A percentile compares a stretch with the other conserved stretches of the same genome.
These are phyloP conservation scores for Filosporella fistucella DNA, from an alignment of 495 filamentous ascomycete species.

Conservation along the genomic window DNA sequence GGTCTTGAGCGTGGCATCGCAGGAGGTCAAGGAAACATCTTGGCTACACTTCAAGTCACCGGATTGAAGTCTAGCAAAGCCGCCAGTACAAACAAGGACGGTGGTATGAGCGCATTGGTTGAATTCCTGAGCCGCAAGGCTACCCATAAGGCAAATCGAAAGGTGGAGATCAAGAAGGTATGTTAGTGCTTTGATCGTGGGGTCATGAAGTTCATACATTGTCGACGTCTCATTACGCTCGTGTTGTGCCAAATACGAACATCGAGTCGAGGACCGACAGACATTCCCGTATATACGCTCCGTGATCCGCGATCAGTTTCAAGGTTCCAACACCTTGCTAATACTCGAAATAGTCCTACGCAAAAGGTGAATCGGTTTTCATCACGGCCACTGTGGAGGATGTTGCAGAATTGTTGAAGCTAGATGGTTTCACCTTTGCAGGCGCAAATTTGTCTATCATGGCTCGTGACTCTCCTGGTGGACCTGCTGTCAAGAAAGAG, in stretches of 20 bases:
- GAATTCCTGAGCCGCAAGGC: conserved; percentile 81
- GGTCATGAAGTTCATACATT: conserved; percentile 35
- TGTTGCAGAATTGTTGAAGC: conserved; percentile 50
- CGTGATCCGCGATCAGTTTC: conserved; percentile 38
- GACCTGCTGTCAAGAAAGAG: conserved; percentile 17
- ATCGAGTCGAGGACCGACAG: conserved; percentile 53
- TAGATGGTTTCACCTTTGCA: conserved; percentile 63
- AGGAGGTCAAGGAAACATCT: conserved; percentile 27
- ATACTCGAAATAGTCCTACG: conserved; percentile 64
- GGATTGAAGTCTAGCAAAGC: conserved; percentile 79
- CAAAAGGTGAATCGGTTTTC: conserved; percentile 63
- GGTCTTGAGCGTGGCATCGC: conserved; percentile 23
- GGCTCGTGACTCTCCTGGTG: conserved; percentile 25
- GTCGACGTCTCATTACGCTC: conserved; percentile 43
- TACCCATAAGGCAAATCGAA: conserved; percentile 43
- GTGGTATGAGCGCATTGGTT: conserved; percentile 64
- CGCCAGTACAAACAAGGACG: conserved; percentile 55
- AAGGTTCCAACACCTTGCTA: conserved; percentile 59
- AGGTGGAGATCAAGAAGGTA: conserved; percentile 80
- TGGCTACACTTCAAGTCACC: conserved; percentile 46
- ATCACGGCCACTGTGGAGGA: conserved; percentile 62
- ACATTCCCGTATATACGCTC: too few relatives aligned
- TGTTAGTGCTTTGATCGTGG: conserved; percentile 44
- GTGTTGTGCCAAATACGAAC: conserved; percentile 51
- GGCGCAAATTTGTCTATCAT: conserved; percentile 54